phyloP scores from a whole-genome alignment of 73 alveolate genomes.

The Tetrahymena elliotti region DNA sequence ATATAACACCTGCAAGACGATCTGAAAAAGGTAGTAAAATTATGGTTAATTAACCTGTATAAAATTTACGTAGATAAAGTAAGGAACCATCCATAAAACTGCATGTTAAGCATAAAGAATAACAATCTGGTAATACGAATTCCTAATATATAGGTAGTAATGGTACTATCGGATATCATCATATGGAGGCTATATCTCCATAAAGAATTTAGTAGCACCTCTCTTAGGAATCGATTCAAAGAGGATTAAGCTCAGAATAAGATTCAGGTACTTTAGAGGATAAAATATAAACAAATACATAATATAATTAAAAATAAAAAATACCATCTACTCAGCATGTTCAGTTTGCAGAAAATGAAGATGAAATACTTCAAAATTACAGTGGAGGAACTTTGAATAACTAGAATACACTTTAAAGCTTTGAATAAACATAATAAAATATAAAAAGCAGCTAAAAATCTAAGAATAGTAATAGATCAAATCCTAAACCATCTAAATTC shows the following conservation, averaged over 20 bases:
- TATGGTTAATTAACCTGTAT: neutral
- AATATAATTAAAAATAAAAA: neutral
- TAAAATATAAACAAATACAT: neutral
- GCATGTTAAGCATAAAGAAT: neutral
- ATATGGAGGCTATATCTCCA: neutral
- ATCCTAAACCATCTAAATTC: neutral
- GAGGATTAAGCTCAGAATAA: neutral
- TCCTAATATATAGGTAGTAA: neutral
- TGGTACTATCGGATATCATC: neutral
- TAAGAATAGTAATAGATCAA: neutral
- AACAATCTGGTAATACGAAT: neutral
- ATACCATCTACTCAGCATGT: neutral
- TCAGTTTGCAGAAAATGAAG: neutral
- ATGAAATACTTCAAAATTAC: neutral
- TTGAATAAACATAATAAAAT: neutral
- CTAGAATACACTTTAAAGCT: neutral
- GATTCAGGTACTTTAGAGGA: neutral
- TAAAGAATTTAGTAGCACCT: neutral
- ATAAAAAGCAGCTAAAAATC: neutral
- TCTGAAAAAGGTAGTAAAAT: neutral
- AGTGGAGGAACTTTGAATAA: neutral
- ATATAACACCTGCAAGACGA: neutral
- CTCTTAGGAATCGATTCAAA: neutral
- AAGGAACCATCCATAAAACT: neutral
- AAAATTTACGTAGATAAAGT: neutral